phyloP scores from a whole-genome alignment of 2,329 filamentous ascomycete species.

The Cladosporium sp. region DNA sequence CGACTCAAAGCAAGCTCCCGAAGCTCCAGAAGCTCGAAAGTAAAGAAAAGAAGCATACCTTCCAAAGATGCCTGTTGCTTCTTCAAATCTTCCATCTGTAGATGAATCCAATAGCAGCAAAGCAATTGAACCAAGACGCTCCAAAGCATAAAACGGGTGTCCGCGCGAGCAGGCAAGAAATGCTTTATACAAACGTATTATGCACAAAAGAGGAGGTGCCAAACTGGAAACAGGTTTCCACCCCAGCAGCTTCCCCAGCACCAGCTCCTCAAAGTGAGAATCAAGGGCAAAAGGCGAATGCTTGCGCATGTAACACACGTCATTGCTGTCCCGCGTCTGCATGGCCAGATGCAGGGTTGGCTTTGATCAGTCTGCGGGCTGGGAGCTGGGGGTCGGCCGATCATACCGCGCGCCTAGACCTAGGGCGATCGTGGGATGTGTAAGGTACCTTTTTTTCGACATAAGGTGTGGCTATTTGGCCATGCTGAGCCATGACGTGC shows the following conservation, averaged over 20 bases:
- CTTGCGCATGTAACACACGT: neutral
- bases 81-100: slow-evolving; percentile 35
- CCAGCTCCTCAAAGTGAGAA: neutral
- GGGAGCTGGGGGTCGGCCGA: neutral
- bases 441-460: neutral
- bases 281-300: neutral
- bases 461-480: neutral
- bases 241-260: no score
- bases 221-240: slow-evolving; percentile 2
- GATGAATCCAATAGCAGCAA: neutral
- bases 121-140: slow-evolving; percentile 1
- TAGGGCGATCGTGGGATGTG: neutral
- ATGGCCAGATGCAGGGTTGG: neutral
- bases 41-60: slow-evolving; percentile 28
- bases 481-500: neutral
- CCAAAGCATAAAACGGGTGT: neutral
- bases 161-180: neutral
- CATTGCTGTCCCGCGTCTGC: neutral
- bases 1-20: slow-evolving; percentile 6
- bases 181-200: neutral
- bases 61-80: slow-evolving; percentile 40
- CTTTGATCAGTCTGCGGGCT: neutral
- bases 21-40: neutral
- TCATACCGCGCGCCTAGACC: neutral
- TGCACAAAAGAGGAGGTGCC: neutral